Conservation (phyloP, 805 yeast genomes). For the Candida incommunis region DNA sequence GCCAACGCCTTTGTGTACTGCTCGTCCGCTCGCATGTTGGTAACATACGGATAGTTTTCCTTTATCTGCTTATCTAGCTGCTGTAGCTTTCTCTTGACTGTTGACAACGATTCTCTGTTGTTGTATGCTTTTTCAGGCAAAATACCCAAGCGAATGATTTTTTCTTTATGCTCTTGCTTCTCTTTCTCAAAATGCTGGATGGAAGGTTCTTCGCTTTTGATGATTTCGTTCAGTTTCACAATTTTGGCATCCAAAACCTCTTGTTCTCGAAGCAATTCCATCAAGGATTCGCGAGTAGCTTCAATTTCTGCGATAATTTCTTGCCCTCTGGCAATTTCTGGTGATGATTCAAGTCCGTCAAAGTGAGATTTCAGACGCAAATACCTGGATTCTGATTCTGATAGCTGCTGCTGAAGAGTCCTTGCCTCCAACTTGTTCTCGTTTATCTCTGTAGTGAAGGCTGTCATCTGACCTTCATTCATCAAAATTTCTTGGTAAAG, state of each 20-base stretch:
- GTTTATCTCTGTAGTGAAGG: background rate
- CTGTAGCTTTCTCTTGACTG: conserved; percentile 39
- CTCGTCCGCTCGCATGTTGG: conserved; percentile 81
- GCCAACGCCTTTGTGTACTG: conserved; percentile 31
- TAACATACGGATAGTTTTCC: conserved; percentile 43
- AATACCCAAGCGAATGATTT: conserved; percentile 74
- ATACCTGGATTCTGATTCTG: background rate
- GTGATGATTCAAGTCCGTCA: background rate
- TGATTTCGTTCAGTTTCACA: background rate
- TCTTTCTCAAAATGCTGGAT: conserved; percentile 30
- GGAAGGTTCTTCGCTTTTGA: background rate
- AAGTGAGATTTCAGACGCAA: background rate
- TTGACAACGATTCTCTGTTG: conserved; percentile 31
- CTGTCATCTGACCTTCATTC: background rate
- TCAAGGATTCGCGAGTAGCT: background rate
- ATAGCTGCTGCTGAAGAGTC: background rate
- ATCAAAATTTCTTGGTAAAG: background rate
- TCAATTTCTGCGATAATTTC: background rate
- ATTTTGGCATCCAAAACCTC: conserved; percentile 2
- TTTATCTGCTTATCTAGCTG: conserved; percentile 42
- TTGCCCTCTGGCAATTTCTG: background rate
- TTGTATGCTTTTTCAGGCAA: conserved; percentile 71
- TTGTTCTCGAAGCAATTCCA: background rate
- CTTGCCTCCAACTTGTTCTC: background rate
- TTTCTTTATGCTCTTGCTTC: conserved; percentile 57